A percentile compares a stretch with the other conserved stretches of the same genome.
phyloP scores from a whole-genome alignment of 441 rosid species.

The Daphne laureola region DNA sequence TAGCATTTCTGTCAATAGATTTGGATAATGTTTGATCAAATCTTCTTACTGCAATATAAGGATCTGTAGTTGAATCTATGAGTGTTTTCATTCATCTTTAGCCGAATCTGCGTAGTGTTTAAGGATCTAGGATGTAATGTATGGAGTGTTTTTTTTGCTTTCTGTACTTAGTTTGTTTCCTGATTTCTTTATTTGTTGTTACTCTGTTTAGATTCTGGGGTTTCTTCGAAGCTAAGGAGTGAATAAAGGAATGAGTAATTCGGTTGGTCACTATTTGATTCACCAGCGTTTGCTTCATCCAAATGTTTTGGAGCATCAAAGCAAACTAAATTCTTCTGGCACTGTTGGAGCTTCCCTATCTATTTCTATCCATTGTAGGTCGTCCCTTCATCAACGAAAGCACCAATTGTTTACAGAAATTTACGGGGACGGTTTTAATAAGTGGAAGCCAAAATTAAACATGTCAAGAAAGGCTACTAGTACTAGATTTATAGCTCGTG shows the following conservation, averaged over 20 bases:
- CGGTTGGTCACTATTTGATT: conserved; percentile 45
- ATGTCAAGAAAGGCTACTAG: conserved; percentile 24
- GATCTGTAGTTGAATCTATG: too few relatives aligned
- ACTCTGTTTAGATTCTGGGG: conserved; percentile 8
- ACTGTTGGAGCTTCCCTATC: conserved; percentile 33
- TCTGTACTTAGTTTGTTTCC: too few relatives aligned
- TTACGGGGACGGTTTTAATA: conserved; percentile 36
- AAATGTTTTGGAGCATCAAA: conserved; percentile 38
- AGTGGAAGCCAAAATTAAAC: conserved; percentile 24
- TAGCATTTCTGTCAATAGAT: too few relatives aligned
- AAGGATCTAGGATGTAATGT: too few relatives aligned
- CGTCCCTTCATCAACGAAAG: conserved; percentile 17
- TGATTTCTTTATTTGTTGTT: too few relatives aligned
- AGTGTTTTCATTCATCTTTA: too few relatives aligned
- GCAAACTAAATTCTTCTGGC: conserved; percentile 44
- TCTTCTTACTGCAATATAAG: too few relatives aligned
- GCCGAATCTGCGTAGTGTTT: too few relatives aligned
- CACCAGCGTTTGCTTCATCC: conserved; percentile 55
- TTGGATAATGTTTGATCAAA: too few relatives aligned
- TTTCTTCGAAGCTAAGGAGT: conserved; percentile 34
- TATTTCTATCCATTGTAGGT: conserved; percentile 23
- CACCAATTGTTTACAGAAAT: conserved; percentile 26
- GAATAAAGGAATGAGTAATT: conserved; percentile 59
- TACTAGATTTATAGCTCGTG: conserved; percentile 34
- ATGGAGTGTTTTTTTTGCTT: too few relatives aligned